Base-by-base conservation (phyloP, 208 protist genomes). In the Lotmaria passim region DNA sequence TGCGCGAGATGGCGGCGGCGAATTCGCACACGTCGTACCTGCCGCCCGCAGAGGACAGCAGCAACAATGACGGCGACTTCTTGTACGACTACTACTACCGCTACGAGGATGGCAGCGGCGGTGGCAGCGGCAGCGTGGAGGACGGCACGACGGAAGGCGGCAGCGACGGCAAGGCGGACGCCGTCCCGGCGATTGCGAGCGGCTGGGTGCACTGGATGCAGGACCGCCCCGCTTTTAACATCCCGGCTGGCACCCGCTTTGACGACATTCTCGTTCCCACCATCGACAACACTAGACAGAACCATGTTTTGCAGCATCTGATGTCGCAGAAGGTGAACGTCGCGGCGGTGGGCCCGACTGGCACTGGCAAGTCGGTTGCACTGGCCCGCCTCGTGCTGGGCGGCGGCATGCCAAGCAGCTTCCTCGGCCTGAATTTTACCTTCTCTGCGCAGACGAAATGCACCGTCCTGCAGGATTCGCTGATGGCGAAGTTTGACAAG, bases 31-130 rank as follows among this genome's bases (percentile, higher is more conserved):
- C 26, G 1, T 36, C 78, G 14, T 81, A 68, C 52, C 62, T 96
- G 33, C 91, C 52, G 8, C 38, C 47, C 3, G 38, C n/a, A 23
- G 4, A 12, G 1, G 43, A 19, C 11, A 36, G 19, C 46, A 26
- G 17, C 38, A 58, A 53, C 38, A 43, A 50, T 15, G 72, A 57
- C 10, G 76, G 75, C 14, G 90, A 77, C 21, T 65, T 86, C 7
- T 63, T 99, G 10, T 99, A 99, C 81, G 98, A 99, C 82, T 98
- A 96, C 72, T 87, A 81, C 46, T 98, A 94, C 79, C 69, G 73
- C 31, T 94, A 87, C 68, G 61, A 81, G 51, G 62, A 43, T 28
- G 41, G 41, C 39, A 33, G 19, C 55, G 21, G 3, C 8, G 38
- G 36, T 11, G 34, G 19, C 5, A 39, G 57, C 1, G 69, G 52